Evolutionary conservation across 495 filamentous ascomycete species (phyloP).

Genomic region (Aspergillus asperescens): DNA sequence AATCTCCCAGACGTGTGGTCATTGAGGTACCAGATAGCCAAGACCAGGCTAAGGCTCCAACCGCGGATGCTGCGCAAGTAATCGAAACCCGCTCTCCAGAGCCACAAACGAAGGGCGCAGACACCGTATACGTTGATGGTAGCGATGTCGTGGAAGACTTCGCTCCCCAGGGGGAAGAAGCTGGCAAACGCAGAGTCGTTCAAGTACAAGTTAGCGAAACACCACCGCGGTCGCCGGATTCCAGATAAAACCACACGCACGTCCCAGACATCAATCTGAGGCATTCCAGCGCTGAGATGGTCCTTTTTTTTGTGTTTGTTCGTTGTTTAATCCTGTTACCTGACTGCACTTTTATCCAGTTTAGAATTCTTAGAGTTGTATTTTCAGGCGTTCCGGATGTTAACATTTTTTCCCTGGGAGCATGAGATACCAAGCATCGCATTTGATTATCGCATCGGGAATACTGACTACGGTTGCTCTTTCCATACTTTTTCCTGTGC

Average conservation of each 20-base stretch:
- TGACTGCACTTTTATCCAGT: not conserved
- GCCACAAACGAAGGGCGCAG: not conserved
- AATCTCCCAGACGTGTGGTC: conserved; percentile 11
- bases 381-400: conserved; percentile 8
- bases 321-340: not conserved
- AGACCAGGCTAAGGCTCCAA: conserved; percentile 11
- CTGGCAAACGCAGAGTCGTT: not conserved
- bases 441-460: conserved; percentile 2
- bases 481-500: not conserved
- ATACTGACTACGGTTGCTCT: conserved; percentile 6
- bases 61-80: not conserved
- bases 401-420: conserved; percentile 11
- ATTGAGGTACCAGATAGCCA: conserved; percentile 36
- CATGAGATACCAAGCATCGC: conserved; percentile 30
- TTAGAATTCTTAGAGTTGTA: conserved; percentile 2
- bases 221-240: not conserved
- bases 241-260: too few relatives aligned
- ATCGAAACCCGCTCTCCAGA: not conserved
- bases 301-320: not conserved
- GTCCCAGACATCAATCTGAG: too few relatives aligned
- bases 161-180: not conserved
- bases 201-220: conserved; percentile 2
- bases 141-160: conserved; percentile 1
- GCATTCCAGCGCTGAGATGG: too few relatives aligned
- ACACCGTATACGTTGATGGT: not conserved